phyloP scores from a whole-genome alignment of 208 protist genomes.

The Leishmania turanica region DNA sequence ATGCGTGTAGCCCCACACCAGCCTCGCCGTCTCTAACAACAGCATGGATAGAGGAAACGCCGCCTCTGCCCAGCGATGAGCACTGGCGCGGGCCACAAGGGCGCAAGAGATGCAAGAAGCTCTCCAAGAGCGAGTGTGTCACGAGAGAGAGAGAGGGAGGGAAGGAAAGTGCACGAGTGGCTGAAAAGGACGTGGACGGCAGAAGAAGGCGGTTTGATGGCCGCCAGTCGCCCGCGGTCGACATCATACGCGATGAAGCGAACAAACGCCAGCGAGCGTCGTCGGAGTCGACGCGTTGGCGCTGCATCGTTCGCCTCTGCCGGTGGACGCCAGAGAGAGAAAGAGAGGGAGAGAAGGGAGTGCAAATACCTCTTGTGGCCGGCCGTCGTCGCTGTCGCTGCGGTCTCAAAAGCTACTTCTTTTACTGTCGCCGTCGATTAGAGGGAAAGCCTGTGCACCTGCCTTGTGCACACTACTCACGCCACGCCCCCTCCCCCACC shows the following conservation, averaged over 20 bases:
- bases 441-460: background rate
- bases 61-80: background rate
- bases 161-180: background rate
- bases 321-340: background rate
- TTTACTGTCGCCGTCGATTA: background rate
- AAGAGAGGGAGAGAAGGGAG: background rate
- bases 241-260: background rate
- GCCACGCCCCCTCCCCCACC: background rate
- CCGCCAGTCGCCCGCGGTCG: background rate
- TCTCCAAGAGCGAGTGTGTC: background rate
- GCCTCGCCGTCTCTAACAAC: conserved; percentile 7
- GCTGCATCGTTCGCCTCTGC: background rate
- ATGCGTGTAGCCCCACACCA: conserved; percentile 38
- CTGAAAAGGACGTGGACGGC: background rate
- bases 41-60: background rate
- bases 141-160: background rate
- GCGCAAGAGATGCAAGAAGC: background rate
- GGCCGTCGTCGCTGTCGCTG: background rate
- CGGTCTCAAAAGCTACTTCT: background rate
- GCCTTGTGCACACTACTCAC: background rate
- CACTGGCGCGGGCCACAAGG: background rate
- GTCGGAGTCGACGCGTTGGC: background rate
- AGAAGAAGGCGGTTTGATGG: background rate
- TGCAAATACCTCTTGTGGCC: background rate
- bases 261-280: background rate